phyloP scores from a whole-genome alignment of 2,329 filamentous ascomycete species.

The Clarireedia homoeocarpa region DNA sequence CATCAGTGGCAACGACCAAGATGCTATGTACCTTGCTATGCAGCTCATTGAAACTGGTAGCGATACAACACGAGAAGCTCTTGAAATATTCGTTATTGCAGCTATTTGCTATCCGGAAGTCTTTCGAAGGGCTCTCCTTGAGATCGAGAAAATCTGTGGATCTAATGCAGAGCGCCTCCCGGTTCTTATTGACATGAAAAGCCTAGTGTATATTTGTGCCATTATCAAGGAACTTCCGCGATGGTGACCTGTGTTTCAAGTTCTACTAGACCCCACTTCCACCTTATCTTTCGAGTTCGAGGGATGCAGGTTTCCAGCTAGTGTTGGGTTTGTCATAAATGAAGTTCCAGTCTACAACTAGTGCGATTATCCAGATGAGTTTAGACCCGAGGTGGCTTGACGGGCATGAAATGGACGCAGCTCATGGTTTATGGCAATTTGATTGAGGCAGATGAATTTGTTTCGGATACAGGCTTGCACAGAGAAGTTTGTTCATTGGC shows the following conservation, averaged over 20 bases:
- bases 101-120: constrained; percentile 22
- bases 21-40: constrained; percentile 32
- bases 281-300: background rate
- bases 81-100: constrained; percentile 31
- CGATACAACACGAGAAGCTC: constrained; percentile 28
- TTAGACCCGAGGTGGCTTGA: constrained; percentile 29
- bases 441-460: constrained; percentile 3
- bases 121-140: constrained; percentile 20
- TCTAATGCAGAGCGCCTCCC: constrained; percentile 28
- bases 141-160: constrained; percentile 24
- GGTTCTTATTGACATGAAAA: constrained; percentile 35
- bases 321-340: background rate
- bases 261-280: constrained; percentile 32
- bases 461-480: constrained; percentile 4
- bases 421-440: background rate
- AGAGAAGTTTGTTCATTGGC: background rate
- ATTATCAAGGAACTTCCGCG: constrained; percentile 39
- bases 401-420: constrained; percentile 2
- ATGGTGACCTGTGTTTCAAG: constrained; percentile 37
- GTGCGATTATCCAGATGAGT: constrained; percentile 24
- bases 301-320: background rate
- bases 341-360: background rate
- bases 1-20: constrained; percentile 27
- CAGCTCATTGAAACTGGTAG: constrained; percentile 30
- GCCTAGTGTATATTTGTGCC: constrained; percentile 36